These are phyloP conservation scores for Melampsora americana DNA, from an alignment of 1,284 basidiomycete genomes.

Conservation along the genomic window DNA sequence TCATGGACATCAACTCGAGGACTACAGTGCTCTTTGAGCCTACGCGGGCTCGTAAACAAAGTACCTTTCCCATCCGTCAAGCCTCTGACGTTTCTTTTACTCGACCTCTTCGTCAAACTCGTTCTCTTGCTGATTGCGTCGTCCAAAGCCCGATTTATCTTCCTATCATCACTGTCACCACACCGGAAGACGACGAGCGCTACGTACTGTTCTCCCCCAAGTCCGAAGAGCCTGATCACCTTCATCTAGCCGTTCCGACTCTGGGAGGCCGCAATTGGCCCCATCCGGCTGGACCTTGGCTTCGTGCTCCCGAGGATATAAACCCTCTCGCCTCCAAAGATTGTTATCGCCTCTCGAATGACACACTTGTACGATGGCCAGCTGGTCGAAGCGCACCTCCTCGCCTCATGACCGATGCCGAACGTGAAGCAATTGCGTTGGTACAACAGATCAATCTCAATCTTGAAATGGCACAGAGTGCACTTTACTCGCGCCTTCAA, in stretches of 20 bases:
- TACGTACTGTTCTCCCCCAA: conserved; percentile 14
- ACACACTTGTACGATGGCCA: conserved; percentile 20
- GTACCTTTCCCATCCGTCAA: too few species aligned
- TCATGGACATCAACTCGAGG: too few species aligned
- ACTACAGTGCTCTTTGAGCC: too few species aligned
- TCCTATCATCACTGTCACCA: conserved; percentile 32
- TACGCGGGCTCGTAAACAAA: too few species aligned
- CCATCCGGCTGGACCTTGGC: conserved; percentile 34
- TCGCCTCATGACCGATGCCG: conserved; percentile 22
- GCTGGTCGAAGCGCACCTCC: conserved; percentile 14
- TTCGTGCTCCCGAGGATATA: conserved; percentile 15
- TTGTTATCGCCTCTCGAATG: conserved; percentile 21
- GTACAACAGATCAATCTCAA: conserved; percentile 15
- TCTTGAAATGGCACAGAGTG: conserved; percentile 24
- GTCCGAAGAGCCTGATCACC: too few species aligned
- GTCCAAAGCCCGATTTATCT: neutral
- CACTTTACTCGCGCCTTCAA: conserved; percentile 12
- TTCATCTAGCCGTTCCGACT: conserved; percentile 21
- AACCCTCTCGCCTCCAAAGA: neutral
- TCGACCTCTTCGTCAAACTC: too few species aligned
- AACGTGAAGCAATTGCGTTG: conserved; percentile 16
- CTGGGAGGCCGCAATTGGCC: conserved; percentile 9
- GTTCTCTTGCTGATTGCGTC: too few species aligned
- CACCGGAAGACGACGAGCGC: conserved; percentile 12
- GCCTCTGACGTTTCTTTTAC: too few species aligned